phyloP scores from a whole-genome alignment of 2,329 filamentous ascomycete genomes.

The Alternaria incomplexa region DNA sequence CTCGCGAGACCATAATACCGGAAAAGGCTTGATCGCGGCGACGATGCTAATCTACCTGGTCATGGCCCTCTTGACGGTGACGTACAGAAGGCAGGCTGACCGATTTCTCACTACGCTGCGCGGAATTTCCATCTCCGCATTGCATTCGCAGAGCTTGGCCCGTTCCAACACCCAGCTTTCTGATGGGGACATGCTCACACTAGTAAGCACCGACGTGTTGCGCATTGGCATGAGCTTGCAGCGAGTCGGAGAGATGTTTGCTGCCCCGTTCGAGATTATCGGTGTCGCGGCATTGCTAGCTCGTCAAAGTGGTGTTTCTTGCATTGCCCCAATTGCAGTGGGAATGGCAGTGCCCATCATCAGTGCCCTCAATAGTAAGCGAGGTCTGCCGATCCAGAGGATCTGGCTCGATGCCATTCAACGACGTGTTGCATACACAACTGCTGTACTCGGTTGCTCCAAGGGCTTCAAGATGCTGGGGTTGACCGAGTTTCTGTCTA shows the following conservation, averaged over 20 bases:
- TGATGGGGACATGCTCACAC: not conserved
- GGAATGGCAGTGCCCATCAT: not conserved
- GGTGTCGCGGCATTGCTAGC: not conserved
- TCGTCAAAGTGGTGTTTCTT: not conserved
- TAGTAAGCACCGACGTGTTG: not conserved
- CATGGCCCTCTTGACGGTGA: not conserved
- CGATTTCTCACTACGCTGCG: not conserved
- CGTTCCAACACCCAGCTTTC: not conserved
- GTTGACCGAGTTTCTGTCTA: not conserved
- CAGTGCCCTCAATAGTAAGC: not conserved
- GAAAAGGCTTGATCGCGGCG: not conserved
- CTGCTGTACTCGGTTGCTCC: not conserved
- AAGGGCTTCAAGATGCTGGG: not conserved
- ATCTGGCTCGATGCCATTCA: not conserved
- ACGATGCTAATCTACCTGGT: not conserved
- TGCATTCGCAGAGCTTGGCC: not conserved
- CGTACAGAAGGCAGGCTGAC: not conserved
- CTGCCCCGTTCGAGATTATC: not conserved
- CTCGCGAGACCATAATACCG: not conserved
- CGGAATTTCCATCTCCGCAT: not conserved
- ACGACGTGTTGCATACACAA: not conserved
- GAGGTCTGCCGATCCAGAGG: not conserved
- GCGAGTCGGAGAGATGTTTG: not conserved
- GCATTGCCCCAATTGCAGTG: not conserved
- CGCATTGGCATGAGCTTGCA: not conserved